Evolutionary conservation across 2,329 filamentous ascomycete species (phyloP).

Genomic region (Ophiostoma sp.): DNA sequence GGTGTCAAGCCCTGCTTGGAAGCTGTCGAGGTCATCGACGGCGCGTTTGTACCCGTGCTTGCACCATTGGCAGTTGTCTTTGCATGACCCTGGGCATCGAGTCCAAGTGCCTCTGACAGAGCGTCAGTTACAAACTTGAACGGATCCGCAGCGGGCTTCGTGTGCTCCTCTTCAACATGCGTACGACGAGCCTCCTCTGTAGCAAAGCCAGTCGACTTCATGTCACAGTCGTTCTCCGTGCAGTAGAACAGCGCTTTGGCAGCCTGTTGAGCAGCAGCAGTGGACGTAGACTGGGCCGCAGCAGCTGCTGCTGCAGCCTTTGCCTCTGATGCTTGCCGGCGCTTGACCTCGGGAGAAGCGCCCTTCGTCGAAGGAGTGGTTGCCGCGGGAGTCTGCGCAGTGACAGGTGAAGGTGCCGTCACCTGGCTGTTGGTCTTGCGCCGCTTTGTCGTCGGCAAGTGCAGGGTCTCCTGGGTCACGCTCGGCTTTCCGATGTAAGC

Average conservation of each 20-base stretch:
- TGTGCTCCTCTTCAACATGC: conserved; percentile 61
- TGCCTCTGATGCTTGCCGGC: conserved; percentile 37
- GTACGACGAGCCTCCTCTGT: conserved; percentile 55
- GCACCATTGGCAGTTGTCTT: conserved; percentile 40
- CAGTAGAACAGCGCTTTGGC: conserved; percentile 51
- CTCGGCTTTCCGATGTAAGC: conserved; percentile 54
- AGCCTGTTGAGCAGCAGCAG: conserved; percentile 33
- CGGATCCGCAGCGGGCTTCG: conserved; percentile 56
- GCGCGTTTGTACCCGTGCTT: conserved; percentile 30
- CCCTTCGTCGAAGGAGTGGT: conserved; percentile 46
- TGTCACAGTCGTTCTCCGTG: conserved; percentile 56
- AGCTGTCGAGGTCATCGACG: conserved; percentile 43
- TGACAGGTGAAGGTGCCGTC: conserved; percentile 41
- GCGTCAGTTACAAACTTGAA: conserved; percentile 54
- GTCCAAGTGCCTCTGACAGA: conserved; percentile 50
- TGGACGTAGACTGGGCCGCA: neutral
- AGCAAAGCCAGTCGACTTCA: conserved; percentile 50
- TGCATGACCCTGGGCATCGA: conserved; percentile 52
- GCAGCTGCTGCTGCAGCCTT: conserved; percentile 30
- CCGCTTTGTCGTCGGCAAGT: conserved; percentile 58
- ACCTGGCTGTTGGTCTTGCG: conserved; percentile 47
- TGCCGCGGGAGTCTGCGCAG: conserved; percentile 40
- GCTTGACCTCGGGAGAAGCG: conserved; percentile 48
- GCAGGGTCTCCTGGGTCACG: conserved; percentile 55
- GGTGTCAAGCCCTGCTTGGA: conserved; percentile 51